Evolutionary conservation across 2,329 filamentous ascomycete species (phyloP), one percentile per base, ranked within the genome.

Genomic region (Arthrinium phaeospermum): DNA sequence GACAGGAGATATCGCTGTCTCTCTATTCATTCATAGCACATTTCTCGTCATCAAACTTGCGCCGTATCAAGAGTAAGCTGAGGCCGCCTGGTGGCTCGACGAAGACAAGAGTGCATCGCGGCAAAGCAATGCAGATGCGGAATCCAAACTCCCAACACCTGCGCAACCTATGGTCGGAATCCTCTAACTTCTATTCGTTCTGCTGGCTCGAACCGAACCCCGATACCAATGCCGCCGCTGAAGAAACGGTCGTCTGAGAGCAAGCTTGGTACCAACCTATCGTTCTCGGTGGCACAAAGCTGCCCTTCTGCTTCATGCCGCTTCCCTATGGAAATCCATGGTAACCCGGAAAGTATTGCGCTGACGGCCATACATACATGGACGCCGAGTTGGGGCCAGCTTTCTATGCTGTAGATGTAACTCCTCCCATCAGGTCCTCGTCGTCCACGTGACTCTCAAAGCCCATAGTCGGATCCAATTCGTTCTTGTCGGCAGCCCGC

Each of bases 351-450:
- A 30, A 30, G 27, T 30, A 2, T 30, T 30, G 27, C 2, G 27
- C 27, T 30, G 27, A 4, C 27, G 2, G 27, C 27, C 27, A 30
- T 30, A 30, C 13, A 30, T 16, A 14, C 24, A 57, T 16, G 51
- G 12, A 30, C 51, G 24, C 51, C 51, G 19, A 12, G 3, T 27
- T 27, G 14, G 16, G n/a, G 53, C 10, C 22, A 34, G 19, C 19
- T n/a, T 64, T 41, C 34, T 64, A 64, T 41, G 41, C 24, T 10
- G 45, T 57, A 34, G 72, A 49, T 8, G 67, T 64, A 53, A 83
- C 71, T 22, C 85, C 88, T 16, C 84, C 86, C 89, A 91, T 91
- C 34, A 91, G 78, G 74, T 91, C 89, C 78, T 91, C 89, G n/a
- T 91, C 89, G 71, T 90, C 88, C 49, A 89, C 81, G 69, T 85